Percentiles rank a stretch among this genome's conserved stretches.
These are phyloP conservation scores for Durotheca rogersii DNA, from an alignment of 495 filamentous ascomycete species.

Conservation along the genomic window DNA sequence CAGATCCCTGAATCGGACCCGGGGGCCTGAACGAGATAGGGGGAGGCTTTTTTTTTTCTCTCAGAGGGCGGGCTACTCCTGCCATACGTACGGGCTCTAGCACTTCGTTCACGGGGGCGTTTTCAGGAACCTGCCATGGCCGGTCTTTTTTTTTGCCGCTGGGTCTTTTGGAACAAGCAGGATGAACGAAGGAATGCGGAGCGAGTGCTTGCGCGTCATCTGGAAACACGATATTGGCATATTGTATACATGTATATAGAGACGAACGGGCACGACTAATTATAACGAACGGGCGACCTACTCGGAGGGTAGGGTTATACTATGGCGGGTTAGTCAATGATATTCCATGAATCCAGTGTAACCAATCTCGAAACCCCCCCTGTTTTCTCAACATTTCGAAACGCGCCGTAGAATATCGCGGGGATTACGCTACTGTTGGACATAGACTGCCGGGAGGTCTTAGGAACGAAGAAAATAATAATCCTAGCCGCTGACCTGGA, in stretches of 20 bases:
- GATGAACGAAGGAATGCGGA: slow-evolving; percentile 10
- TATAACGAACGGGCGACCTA: slow-evolving; percentile 7
- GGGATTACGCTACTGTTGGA: not conserved
- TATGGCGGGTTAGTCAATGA: not conserved
- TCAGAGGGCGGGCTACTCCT: slow-evolving; percentile 5
- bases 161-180: not conserved
- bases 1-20: slow-evolving; percentile 43
- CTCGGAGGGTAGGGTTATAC: slow-evolving; percentile 16
- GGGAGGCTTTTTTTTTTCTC: too few relatives aligned
- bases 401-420: not conserved
- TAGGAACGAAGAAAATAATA: too few relatives aligned
- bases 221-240: slow-evolving; percentile 2
- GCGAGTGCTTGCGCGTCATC: slow-evolving; percentile 19
- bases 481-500: too few relatives aligned
- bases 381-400: not conserved
- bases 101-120: slow-evolving; percentile 26
- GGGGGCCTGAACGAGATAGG: slow-evolving; percentile 13
- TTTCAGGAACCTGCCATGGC: slow-evolving; percentile 14
- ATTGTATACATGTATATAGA: slow-evolving; percentile 9
- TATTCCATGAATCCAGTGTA: not conserved
- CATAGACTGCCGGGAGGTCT: too few relatives aligned
- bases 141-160: too few relatives aligned
- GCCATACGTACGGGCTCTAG: slow-evolving; percentile 18
- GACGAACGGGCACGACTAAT: slow-evolving; percentile 1
- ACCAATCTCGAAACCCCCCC: too few relatives aligned